Evolutionary conservation across 306 rosid species (phyloP), one percentile per base, ranked within the genome.

Genomic region (Medicago lupulina): DNA sequence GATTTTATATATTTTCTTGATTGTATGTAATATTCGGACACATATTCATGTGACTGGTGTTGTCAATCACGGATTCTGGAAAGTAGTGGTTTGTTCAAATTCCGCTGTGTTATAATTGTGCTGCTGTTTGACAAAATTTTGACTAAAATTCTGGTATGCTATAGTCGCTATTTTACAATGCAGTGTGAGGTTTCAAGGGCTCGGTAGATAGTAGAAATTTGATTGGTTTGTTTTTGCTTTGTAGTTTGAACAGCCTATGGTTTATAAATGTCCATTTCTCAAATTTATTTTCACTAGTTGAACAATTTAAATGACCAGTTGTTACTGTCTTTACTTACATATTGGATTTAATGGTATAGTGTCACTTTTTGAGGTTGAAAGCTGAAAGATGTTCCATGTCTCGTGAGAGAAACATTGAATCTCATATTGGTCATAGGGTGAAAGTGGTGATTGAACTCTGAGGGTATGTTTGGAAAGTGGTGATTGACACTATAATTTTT

Each of bases 191-290:
- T 5, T 76, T 64, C 9, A 53, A 66, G 31, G 67, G 28, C 53
- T 66, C 3, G 8, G 25, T 31, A 69, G 61, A 55, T 55, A 55
- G 31, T 55, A 55, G 7, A 19, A 18, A 55, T 4, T 18, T 3
- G 61, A 60, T 15, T 36, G 64, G 50, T 40, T 72, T 57, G 50
- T 72, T 21, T 44, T 57, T 68, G 18, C 36, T 43, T n/a, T 25
- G 66, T 54, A 39, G 17, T 40, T 53, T 71, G 49, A 18, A 57
- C 28, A 59, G 44, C 41, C 31, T 15, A 15, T 43, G 70, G 31
- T 47, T 75, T 47, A 25, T 58, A 13, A 55, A 40, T 44, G 25
- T 58, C 18, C 9, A 15, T 41, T 38, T 65, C 51, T 49, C 63
- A 62, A 28, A 25, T 23, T 16, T 60, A 59, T 25, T 4, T 73